Percentiles rank a stretch among this genome's conserved stretches.
These are phyloP conservation scores for Jasminum sambac DNA, from an alignment of 257 asterid genomes.

Conservation along the genomic window DNA sequence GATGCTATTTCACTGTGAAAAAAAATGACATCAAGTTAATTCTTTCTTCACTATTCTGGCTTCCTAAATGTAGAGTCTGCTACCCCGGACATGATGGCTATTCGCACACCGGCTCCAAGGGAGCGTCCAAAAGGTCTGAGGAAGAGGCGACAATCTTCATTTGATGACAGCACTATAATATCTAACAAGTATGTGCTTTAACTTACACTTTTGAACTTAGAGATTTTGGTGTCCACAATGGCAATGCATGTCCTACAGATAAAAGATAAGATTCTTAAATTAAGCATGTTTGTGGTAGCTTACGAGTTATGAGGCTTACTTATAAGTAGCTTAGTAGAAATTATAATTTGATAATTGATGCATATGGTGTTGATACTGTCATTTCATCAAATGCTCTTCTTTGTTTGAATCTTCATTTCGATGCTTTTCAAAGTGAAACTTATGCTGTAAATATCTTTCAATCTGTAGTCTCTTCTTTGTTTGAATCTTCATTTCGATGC, in stretches of 20 bases:
- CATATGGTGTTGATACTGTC: not conserved
- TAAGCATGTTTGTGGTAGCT: not conserved
- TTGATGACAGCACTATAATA: constrained; percentile 46
- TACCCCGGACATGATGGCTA: constrained; percentile 38
- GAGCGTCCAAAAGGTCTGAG: constrained; percentile 48
- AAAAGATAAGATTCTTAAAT: not conserved
- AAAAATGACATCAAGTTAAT: not conserved
- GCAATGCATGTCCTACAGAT: not conserved
- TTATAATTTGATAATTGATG: not conserved
- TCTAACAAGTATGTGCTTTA: constrained; percentile 50
- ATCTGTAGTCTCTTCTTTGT: not conserved
- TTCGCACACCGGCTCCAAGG: constrained; percentile 71
- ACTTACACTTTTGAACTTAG: not conserved
- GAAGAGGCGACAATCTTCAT: constrained; percentile 59
- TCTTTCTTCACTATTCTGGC: constrained; percentile 1
- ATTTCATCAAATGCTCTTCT: not conserved
- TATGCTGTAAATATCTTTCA: too few relatives aligned
- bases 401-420: constrained; percentile 18
- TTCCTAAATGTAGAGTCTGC: constrained; percentile 31
- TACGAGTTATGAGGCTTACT: not conserved
- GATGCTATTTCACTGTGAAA: not conserved
- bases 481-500: constrained; percentile 14
- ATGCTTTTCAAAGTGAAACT: not conserved
- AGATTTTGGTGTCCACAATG: constrained; percentile 3
- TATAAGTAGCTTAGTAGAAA: not conserved